Base-by-base conservation (phyloP, 352 stramenopile genomes). In the Pseudoperonospora humuli region DNA sequence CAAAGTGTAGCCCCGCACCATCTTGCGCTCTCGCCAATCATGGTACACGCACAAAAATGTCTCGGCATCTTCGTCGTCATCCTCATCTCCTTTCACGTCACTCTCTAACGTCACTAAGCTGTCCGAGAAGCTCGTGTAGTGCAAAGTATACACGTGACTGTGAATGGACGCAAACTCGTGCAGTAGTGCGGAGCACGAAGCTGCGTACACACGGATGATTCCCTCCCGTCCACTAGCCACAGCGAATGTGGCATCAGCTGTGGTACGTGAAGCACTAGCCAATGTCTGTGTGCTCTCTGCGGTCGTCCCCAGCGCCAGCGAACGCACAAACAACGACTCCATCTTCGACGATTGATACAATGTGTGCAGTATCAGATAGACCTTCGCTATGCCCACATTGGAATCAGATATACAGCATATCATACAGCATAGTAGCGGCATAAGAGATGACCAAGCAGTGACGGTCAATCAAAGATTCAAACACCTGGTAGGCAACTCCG, bases 11-110 rank as follows among this genome's bases (percentile, higher is more conserved):
- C 74, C 80, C 1, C 80, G 75, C 37, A 93, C 80, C 49, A 86
- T 78, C 47, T 75, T 74, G 27, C 65, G 67, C 56, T 84, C 75
- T 21, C 80, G 75, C 80, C 80, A 93, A 58, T 93, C 80, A 57
- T 93, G 80, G 49, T 93, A 93, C 6, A 93, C 80, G 24, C 80
- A 93, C 19, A 93, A 50, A 39, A 86, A 93, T 3, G 72, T 90
- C 57, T 93, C 80, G 9, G 57, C 69, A 13, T 83, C 75, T 10
- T 70, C 62, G 19, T 62, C 48, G 4, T 65, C 45, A n/a, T 50
- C 32, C 0, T 59, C 21, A 1, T 38, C 47, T 7, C 28, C 33
- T 26, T 46, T 39, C 5, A 18, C 39, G 23, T 84, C 63, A 48
- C 77, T 89, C 56, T 93, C 77, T 27, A 93, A 68, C 36, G 80